Percentiles rank a stretch among this genome's conserved stretches.
These are phyloP conservation scores for Triadica sebifera DNA, from an alignment of 345 rosid genomes.

Conservation along the genomic window DNA sequence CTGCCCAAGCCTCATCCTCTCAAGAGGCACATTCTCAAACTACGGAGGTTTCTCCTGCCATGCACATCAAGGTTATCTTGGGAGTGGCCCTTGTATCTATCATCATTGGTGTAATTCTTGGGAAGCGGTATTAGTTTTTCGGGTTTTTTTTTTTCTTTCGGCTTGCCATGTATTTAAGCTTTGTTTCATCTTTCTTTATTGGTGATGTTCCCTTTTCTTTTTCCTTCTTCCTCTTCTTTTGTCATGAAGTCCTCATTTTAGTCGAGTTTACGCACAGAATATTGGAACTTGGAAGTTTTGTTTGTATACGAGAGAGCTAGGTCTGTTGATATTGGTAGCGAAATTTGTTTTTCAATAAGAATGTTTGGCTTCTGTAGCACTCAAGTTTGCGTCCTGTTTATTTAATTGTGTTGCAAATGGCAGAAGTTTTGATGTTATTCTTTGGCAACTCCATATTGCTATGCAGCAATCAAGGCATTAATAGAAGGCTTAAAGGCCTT, in stretches of 20 bases:
- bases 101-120: conserved; percentile 69
- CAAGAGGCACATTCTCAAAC: conserved; percentile 32
- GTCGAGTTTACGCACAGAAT: conserved; percentile 5
- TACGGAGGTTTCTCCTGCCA: conserved; percentile 34
- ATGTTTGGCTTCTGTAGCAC: no score
- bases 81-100: conserved; percentile 74
- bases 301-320: background rate
- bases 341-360: no score
- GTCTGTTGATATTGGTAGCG: no score
- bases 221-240: background rate
- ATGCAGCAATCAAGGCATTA: no score
- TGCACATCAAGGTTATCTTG: conserved; percentile 48
- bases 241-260: background rate
- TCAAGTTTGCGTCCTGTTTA: background rate
- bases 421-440: no score
- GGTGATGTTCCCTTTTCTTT: background rate
- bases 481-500: no score
- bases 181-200: no score
- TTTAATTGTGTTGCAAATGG: background rate
- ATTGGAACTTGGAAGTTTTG: background rate
- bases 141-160: conserved; percentile 7
- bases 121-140: conserved; percentile 63
- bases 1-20: conserved; percentile 41
- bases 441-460: no score
- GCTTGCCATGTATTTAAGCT: background rate